These are phyloP conservation scores for Xylariaceae sp. DNA, from an alignment of 2,329 filamentous ascomycete species.

Conservation along the genomic window DNA sequence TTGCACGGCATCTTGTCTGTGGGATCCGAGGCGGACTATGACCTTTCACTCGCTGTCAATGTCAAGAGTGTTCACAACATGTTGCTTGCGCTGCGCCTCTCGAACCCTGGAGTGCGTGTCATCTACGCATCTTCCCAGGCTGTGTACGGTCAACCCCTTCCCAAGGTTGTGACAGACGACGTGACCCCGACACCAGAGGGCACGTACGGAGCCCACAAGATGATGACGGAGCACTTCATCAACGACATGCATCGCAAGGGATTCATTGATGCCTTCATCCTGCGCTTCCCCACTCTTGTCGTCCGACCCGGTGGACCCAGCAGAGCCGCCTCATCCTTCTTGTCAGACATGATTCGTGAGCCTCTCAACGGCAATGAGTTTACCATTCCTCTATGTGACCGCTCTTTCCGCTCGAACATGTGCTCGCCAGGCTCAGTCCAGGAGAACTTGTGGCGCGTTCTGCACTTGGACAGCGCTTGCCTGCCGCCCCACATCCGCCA, in stretches of 20 bases:
- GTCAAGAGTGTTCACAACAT: constrained; percentile 53
- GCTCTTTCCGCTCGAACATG: constrained; percentile 48
- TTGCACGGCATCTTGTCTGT: constrained; percentile 66
- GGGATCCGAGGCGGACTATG: constrained; percentile 56
- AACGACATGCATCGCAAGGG: constrained; percentile 59
- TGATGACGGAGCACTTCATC: constrained; percentile 56
- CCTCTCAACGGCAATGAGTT: constrained; percentile 51
- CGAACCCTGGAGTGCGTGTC: constrained; percentile 50
- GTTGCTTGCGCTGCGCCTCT: constrained; percentile 44
- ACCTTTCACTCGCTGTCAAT: constrained; percentile 55
- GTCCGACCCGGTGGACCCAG: constrained; percentile 57
- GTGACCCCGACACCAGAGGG: constrained; percentile 54
- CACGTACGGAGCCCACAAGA: constrained; percentile 59
- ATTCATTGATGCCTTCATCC: constrained; percentile 51
- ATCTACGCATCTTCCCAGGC: constrained; percentile 59
- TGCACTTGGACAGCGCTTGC: constrained; percentile 36
- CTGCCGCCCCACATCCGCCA: constrained; percentile 45
- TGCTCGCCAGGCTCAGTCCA: constrained; percentile 49
- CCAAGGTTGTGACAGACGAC: constrained; percentile 44
- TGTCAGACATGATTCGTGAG: constrained; percentile 60
- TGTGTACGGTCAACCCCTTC: constrained; percentile 56
- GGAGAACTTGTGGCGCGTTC: constrained; percentile 47
- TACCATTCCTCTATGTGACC: constrained; percentile 47
- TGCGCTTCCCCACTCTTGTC: constrained; percentile 57
- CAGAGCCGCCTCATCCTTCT: constrained; percentile 57